phyloP scores from a whole-genome alignment of 768 basidiomycete genomes.

The Rickenella mellea region DNA sequence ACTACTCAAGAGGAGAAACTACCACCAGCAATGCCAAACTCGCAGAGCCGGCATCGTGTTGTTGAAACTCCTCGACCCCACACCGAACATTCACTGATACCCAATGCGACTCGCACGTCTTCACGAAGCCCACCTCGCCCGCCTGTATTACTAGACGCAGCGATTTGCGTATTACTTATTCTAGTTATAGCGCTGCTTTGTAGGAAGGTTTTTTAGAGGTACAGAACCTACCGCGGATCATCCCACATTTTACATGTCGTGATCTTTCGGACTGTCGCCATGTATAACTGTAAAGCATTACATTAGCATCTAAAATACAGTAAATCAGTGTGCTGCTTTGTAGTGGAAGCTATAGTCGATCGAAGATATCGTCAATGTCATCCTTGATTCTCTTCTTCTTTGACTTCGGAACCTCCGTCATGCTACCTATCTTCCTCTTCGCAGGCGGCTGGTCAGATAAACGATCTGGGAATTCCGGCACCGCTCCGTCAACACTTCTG shows the following conservation, averaged over 20 bases:
- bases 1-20: too few relatives aligned
- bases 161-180: conserved; percentile 64
- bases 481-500: not conserved
- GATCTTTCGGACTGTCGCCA: too few relatives aligned
- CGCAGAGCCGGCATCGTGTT: too few relatives aligned
- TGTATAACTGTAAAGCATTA: too few relatives aligned
- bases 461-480: too few relatives aligned
- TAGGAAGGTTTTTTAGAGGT: conserved; percentile 36
- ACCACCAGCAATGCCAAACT: too few relatives aligned
- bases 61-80: too few relatives aligned
- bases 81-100: not conserved
- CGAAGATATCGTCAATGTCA: conserved; percentile 68
- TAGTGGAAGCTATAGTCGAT: too few relatives aligned
- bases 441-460: not conserved
- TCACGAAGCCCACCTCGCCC: conserved; percentile 22
- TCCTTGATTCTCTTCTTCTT: conserved; percentile 34
- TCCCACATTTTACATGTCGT: not conserved
- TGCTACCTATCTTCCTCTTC: conserved; percentile 8
- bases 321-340: too few relatives aligned
- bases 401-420: conserved; percentile 17
- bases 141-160: conserved; percentile 61
- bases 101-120: not conserved
- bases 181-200: conserved; percentile 61
- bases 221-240: not conserved
- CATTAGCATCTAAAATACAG: too few relatives aligned